Base-by-base conservation (phyloP, 2,329 filamentous ascomycete genomes). In the Achaetomium macrosporum region DNA sequence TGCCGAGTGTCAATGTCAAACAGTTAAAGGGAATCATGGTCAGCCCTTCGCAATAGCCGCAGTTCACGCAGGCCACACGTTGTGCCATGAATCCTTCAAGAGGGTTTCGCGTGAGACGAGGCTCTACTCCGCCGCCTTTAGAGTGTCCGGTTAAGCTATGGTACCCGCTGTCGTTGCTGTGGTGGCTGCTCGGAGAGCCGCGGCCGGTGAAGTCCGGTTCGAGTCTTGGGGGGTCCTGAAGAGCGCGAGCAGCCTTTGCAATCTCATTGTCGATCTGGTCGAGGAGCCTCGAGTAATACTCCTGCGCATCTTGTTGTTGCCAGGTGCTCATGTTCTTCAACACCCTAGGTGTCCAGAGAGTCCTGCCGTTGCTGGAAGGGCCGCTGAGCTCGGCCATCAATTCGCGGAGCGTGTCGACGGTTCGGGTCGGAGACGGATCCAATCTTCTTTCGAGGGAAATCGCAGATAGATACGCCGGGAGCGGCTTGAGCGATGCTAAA, bases 251-350 rank as follows among this genome's bases (percentile, higher is more conserved):
- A 42, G 76, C 76, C 59, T 76, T 78, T 17, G 75, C 72, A 39
- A 89, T 75, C 64, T 95, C 89, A 63, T 85, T 86, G 63, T 96
- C 89, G 29, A 96, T 75, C 61, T 91, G 85, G 60, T 92, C 90
- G 44, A 96, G 70, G 13, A 99, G 77, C 64, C 92, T 95, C 15
- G 90, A 92, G 63, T 88, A 96, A 68, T 97, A 99, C 68, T 99
- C 93, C 66, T 97, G 93, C 5, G 93, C 93, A 70, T 99, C 93
- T 69, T 99, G 93, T 66, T 97, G 93, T 61, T 95, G 88, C 82
- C 88, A 95, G 30, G 88, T 96, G 68, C 86, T 92, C 85, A 97
- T 95, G 10, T 85, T 91, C 69, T 96, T 96, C 42, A 96, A 73
- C 50, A 86, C 82, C 0, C 79, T 73, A 0, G 89, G 88, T 7